Base-by-base conservation (phyloP, 2,329 filamentous ascomycete species). In the Aspergillus phoenicis region DNA sequence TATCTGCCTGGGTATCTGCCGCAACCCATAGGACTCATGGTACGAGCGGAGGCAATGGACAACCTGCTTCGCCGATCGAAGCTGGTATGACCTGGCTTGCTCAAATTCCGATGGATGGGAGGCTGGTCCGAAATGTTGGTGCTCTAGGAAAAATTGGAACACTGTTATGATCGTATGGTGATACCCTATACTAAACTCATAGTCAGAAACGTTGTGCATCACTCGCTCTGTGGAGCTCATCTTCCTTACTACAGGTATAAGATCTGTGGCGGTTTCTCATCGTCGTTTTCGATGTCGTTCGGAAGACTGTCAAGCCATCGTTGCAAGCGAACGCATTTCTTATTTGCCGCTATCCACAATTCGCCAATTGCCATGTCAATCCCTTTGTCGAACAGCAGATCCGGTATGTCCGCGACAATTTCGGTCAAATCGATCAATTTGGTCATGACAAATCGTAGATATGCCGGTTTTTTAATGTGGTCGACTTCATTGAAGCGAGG, bases 401-500 rank as follows among this genome's bases (percentile, higher is more conserved):
- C 64, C 36, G 73, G 67, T 5, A 71, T 64, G 8, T 70, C 63
- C 20, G 66, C 59, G 22, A 67, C 43, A 4, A 71, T 69, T 36
- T 66, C 60, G 1, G 65, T 66, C 45, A 76, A 54, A 10, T 68
- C 60, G 13, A 61, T 64, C 20, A 71, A 51, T 11, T 66, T 64
- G 15, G 54, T 53, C 62, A 70, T 66, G 17, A 73, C 59, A 43
- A 68, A 62, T 39, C 66, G 67, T n/a, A 76, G 67, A 55, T 68
- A 61, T 8, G 69, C 72, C 8, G 68, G 69, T 49, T 70, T 70
- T 43, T 62, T 61, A 7, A 52, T 47, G 58, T 66, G 73, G 10
- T 66, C 66, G n/a, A 68, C 60, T 7, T 71, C 65, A 45, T 73
- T 75, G 17, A 67, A 69, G 20, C 66, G 70, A 43, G 74, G 73